Evolutionary conservation across 1,284 basidiomycete species (phyloP).

Genomic region (Trichosporon coremiiforme): DNA sequence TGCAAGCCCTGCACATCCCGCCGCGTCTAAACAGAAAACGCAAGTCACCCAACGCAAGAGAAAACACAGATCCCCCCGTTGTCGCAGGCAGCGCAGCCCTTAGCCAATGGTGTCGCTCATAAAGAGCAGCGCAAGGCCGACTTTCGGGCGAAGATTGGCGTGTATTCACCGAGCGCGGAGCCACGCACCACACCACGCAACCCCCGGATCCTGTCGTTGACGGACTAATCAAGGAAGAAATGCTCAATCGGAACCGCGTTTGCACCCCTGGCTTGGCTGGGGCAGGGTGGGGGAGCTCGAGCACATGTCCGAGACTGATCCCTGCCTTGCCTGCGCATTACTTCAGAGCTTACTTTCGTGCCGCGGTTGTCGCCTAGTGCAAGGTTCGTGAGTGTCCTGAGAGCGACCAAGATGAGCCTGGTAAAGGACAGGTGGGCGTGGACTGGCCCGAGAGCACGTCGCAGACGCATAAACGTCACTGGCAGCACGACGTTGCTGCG

Average conservation of each 20-base stretch:
- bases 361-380: not conserved
- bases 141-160: conserved; percentile 7
- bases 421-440: too few relatives aligned
- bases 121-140: not conserved
- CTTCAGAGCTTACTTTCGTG: not conserved
- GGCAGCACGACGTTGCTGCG: too few relatives aligned
- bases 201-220: not conserved
- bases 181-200: not conserved
- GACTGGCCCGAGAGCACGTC: not conserved
- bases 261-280: not conserved
- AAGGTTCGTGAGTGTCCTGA: too few relatives aligned
- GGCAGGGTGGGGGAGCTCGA: not conserved
- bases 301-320: not conserved
- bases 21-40: not conserved
- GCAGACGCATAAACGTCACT: not conserved
- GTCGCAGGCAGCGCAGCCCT: too few relatives aligned
- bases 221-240: not conserved
- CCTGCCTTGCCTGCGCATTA: not conserved
- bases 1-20: not conserved
- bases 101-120: too few relatives aligned
- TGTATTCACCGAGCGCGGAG: conserved; percentile 4
- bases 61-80: too few relatives aligned
- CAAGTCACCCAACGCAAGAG: too few relatives aligned
- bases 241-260: not conserved
- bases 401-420: too few relatives aligned